Conservation (phyloP, 169 alveolate species). For the Eimeria zaria region DNA sequence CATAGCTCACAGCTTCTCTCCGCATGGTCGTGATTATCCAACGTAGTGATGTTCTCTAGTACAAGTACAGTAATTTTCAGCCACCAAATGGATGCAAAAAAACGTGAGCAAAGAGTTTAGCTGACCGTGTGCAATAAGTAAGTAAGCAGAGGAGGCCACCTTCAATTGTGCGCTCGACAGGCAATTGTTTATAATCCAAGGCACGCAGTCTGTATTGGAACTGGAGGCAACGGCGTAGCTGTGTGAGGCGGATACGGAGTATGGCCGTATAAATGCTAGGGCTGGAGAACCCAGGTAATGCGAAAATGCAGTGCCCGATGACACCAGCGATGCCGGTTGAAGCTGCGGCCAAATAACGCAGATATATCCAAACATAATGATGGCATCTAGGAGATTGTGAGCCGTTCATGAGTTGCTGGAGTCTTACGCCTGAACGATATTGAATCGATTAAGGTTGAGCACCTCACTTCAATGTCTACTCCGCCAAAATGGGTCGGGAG, state of each 20-base stretch:
- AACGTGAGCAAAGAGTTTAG: not conserved
- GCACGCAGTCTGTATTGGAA: not conserved
- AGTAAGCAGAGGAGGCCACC: not conserved
- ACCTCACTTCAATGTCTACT: conserved; percentile 11
- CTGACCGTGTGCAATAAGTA: conserved; percentile 34
- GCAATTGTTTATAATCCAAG: conserved; percentile 1
- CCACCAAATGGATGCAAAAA: not conserved
- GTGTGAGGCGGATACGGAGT: not conserved
- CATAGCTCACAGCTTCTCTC: not conserved
- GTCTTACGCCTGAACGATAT: not conserved
- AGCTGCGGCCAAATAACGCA: conserved; percentile 26
- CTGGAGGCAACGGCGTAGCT: not conserved
- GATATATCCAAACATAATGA: not conserved
- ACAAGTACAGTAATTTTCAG: not conserved
- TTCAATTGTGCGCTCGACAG: not conserved
- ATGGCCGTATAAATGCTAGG: conserved; percentile 61
- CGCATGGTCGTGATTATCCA: not conserved
- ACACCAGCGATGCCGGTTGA: not conserved
- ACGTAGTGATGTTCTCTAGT: not conserved
- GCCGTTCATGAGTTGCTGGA: not conserved
- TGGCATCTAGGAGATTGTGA: too few species aligned
- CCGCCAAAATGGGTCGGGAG: conserved; percentile 33
- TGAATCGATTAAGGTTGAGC: not conserved
- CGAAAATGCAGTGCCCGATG: not conserved
- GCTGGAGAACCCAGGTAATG: conserved; percentile 35